A percentile compares a stretch with the other conserved stretches of the same genome.
Evolutionary conservation across 2,329 filamentous ascomycete species (phyloP).

Genomic region (Tolypocladium capitatum): DNA sequence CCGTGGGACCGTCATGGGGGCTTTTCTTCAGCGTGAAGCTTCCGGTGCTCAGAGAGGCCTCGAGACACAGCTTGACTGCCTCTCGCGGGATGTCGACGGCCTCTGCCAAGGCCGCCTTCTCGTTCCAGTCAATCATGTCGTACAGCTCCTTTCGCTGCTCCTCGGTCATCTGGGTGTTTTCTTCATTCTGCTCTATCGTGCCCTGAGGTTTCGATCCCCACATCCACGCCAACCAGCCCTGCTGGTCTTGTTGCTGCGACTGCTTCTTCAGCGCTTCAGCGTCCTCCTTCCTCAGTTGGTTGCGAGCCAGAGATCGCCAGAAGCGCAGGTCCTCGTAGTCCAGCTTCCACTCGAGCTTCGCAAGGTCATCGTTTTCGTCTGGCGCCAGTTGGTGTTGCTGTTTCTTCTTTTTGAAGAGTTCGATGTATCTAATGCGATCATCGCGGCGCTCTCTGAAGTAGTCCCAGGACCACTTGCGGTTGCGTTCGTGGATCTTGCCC

Average conservation of each 20-base stretch:
- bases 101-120: constrained; percentile 81
- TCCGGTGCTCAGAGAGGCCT: constrained; percentile 85
- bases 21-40: constrained; percentile 89
- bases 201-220: constrained; percentile 68
- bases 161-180: constrained; percentile 82
- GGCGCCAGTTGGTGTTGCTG: constrained; percentile 56
- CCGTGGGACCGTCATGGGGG: constrained; percentile 43
- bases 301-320: constrained; percentile 88
- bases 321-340: constrained; percentile 93
- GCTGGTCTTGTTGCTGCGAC: constrained; percentile 45
- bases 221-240: constrained; percentile 84
- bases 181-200: constrained; percentile 44
- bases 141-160: constrained; percentile 95
- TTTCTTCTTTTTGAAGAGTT: constrained; percentile 90
- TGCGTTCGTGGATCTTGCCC: constrained; percentile 87
- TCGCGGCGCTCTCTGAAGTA: constrained; percentile 90
- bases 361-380: constrained; percentile 59
- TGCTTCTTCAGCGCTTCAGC: constrained; percentile 67
- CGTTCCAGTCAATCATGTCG: constrained; percentile 95
- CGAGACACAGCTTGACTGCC: constrained; percentile 82
- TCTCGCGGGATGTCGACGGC: constrained; percentile 83
- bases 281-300: constrained; percentile 90
- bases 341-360: constrained; percentile 71
- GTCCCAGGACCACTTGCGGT: constrained; percentile 88
- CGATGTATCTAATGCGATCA: constrained; percentile 77